Evolutionary conservation across 1,284 basidiomycete species (phyloP), one percentile per base, ranked within the genome.

Genomic region (Pterulicium gracile): DNA sequence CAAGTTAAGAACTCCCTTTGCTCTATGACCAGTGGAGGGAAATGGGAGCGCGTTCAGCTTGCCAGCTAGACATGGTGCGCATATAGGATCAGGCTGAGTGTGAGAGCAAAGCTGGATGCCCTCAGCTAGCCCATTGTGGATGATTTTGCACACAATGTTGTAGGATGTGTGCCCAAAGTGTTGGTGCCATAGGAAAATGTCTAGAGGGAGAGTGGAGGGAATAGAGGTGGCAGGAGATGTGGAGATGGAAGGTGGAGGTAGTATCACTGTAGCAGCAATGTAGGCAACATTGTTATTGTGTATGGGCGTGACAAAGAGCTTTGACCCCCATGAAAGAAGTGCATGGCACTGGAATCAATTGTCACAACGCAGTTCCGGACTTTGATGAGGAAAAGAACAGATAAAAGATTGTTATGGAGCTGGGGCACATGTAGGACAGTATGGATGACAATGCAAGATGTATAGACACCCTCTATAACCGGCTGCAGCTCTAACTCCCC

Each of bases 31-130:
- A 3, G 23, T 42, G 47, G 17, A 49, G 39, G 32, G 52, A 22
- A n/a, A n/a, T 18, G 43, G 56, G 49, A 40, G 55, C 48, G 53
- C 50, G 23, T 49, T 44, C 52, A 55, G 55, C 43, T 61, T 62
- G n/a, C 58, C 58, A 27, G 54, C 52, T 5, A 58, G 32, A 40
- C 61, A 61, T 1, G 57, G 58, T 46, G 59, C 58, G 48, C 61
- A 62, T 24, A 62, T 55, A 23, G 54, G 55, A 40, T 55, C 57
- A 15, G 50, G 53, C 15, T 13, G 15, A 0, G 39, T 19, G 12
- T n/a, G 14, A n/a, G 15, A 17, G 2, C 21, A 24, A 12, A 46
- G 14, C 7, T 15, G 17, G 0, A 52, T 1, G n/a, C 51, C 51
- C 7, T 39, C 39, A 4, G 48, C 44, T 12, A 50, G 34, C 3